These are phyloP conservation scores for Aspergillus biplanus DNA, from an alignment of 495 filamentous ascomycete genomes.

Conservation along the genomic window DNA sequence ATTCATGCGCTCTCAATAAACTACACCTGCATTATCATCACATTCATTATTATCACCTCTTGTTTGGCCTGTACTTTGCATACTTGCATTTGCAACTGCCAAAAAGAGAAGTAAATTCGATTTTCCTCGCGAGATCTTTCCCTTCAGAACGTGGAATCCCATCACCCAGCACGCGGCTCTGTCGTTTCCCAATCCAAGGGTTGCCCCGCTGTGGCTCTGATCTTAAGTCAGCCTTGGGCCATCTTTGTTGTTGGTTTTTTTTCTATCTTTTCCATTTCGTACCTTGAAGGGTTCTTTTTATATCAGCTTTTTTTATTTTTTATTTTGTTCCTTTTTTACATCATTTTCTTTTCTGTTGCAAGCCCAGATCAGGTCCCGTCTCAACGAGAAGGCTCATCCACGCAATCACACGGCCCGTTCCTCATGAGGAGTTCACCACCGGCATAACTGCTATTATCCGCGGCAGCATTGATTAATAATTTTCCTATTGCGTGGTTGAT, in stretches of 20 bases:
- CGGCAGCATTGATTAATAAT: slow-evolving; percentile 10
- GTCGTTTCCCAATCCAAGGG: slow-evolving; percentile 18
- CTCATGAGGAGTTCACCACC: slow-evolving; percentile 5
- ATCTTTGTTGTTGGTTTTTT: neutral
- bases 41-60: slow-evolving; percentile 12
- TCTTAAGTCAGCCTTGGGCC: slow-evolving; percentile 12
- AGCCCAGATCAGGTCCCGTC: slow-evolving; percentile 1
- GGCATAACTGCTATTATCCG: slow-evolving; percentile 10
- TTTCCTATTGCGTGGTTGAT: slow-evolving; percentile 11
- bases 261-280: slow-evolving; percentile 6
- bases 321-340: neutral
- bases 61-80: slow-evolving; percentile 16
- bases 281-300: neutral
- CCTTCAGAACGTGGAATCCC: neutral
- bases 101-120: neutral
- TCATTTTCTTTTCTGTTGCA: slow-evolving; percentile 12
- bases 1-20: slow-evolving; percentile 10
- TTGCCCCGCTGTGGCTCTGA: slow-evolving; percentile 23
- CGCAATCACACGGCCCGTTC: slow-evolving; percentile 14
- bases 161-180: slow-evolving; percentile 25
- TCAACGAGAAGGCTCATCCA: slow-evolving; percentile 18
- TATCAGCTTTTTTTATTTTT: neutral
- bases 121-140: neutral
- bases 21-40: slow-evolving; percentile 16
- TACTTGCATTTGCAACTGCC: neutral